These are phyloP conservation scores for Solanum gandarillasii DNA, from an alignment of 257 asterid species.

Conservation along the genomic window DNA sequence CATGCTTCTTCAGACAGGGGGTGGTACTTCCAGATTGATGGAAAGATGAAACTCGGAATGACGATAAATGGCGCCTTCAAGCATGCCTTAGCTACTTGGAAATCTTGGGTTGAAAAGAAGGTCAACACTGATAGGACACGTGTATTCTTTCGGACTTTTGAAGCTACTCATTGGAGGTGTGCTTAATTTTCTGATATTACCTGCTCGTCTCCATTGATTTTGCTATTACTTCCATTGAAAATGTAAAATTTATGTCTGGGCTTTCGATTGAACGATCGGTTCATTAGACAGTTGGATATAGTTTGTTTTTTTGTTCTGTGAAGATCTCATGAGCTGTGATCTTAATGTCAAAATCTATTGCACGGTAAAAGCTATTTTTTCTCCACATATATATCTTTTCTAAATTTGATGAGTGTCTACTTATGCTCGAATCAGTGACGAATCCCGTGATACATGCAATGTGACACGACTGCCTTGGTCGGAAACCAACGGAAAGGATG, in stretches of 20 bases:
- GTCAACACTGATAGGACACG: conserved; percentile 50
- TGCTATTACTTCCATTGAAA: not conserved
- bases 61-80: conserved; percentile 52
- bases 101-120: conserved; percentile 60
- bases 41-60: conserved; percentile 82
- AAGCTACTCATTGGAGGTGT: conserved; percentile 89
- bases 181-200: conserved; percentile 3
- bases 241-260: not conserved
- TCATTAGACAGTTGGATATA: not conserved
- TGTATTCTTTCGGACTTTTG: conserved; percentile 78
- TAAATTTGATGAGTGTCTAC: not conserved
- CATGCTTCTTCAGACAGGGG: conserved; percentile 77
- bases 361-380: not conserved
- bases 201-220: not conserved
- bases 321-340: not conserved
- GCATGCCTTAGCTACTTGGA: conserved; percentile 67
- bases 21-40: conserved; percentile 82
- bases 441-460: conserved; percentile 46
- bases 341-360: not conserved
- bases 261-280: too few species aligned
- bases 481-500: conserved; percentile 26
- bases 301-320: not conserved
- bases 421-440: conserved; percentile 23
- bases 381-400: not conserved
- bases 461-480: conserved; percentile 52